Conservation (phyloP, 805 yeast species). For the Kuraishia piskuri region DNA sequence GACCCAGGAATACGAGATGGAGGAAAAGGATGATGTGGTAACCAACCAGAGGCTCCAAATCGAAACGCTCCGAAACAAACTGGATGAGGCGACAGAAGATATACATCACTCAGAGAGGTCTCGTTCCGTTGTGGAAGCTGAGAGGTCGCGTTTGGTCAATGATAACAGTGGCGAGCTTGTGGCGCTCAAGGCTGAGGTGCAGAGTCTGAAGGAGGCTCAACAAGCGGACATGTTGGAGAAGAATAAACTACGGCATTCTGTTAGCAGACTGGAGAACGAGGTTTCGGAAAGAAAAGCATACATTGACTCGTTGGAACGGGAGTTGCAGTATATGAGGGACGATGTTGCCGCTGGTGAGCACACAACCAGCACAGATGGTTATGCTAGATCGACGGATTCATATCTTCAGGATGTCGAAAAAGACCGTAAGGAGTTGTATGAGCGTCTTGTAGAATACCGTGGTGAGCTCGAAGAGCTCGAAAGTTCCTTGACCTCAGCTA, state of each 20-base stretch:
- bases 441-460: conserved; percentile 9
- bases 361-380: conserved; percentile 8
- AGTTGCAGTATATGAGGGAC: conserved; percentile 1
- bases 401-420: conserved; percentile 21
- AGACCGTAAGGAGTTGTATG: conserved; percentile 13
- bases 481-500: not conserved
- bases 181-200: not conserved
- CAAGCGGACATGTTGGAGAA: not conserved
- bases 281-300: not conserved
- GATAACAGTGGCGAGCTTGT: conserved; percentile 13
- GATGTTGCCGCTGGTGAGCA: conserved; percentile 6
- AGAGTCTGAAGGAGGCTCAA: not conserved
- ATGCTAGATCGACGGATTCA: conserved; percentile 4
- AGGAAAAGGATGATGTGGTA: conserved; percentile 10
- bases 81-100: conserved; percentile 6
- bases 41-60: conserved; percentile 8
- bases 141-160: conserved; percentile 6
- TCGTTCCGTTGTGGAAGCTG: not conserved
- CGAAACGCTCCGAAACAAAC: conserved; percentile 19
- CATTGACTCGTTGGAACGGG: not conserved
- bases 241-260: not conserved
- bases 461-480: conserved; percentile 7
- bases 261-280: not conserved
- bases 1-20: conserved; percentile 18
- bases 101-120: conserved; percentile 4